These are phyloP conservation scores for Fusarium sp. DNA, from an alignment of 2,329 filamentous ascomycete genomes.

Conservation along the genomic window DNA sequence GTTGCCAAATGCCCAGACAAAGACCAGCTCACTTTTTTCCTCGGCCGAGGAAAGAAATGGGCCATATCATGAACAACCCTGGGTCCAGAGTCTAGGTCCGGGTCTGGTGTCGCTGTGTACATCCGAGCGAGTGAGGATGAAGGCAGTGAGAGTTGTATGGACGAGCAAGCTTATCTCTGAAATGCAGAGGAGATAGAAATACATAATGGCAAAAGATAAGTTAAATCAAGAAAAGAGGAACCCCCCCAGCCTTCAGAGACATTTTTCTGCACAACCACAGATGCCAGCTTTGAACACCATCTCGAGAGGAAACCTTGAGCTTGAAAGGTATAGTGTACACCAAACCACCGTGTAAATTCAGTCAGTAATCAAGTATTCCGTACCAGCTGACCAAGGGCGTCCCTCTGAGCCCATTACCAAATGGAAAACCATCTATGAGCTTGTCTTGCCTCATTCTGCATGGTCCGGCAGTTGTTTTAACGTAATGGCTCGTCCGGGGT, in stretches of 20 bases:
- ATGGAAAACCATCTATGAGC: constrained; percentile 37
- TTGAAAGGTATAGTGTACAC: constrained; percentile 17
- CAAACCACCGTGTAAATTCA: fast-evolving
- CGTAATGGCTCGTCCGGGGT: constrained; percentile 42
- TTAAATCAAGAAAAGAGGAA: constrained; percentile 34
- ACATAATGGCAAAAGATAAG: constrained; percentile 50
- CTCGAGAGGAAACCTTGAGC: background rate
- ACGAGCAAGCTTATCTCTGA: constrained; percentile 44
- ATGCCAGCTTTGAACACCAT: constrained; percentile 25
- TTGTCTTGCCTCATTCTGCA: constrained; percentile 44
- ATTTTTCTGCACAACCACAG: constrained; percentile 27
- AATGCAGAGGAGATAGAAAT: constrained; percentile 48
- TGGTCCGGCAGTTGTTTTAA: constrained; percentile 43
- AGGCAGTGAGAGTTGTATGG: constrained; percentile 20
- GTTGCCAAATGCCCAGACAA: constrained; percentile 15
- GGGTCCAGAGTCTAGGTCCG: background rate
- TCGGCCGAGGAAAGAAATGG: constrained; percentile 20
- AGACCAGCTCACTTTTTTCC: constrained; percentile 16
- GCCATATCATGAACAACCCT: constrained; percentile 21
- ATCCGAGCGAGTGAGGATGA: constrained; percentile 28
- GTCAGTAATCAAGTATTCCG: background rate
- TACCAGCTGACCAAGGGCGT: constrained; percentile 35
- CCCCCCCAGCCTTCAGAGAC: constrained; percentile 26
- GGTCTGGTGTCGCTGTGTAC: constrained; percentile 10
- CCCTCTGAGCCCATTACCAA: constrained; percentile 42